phyloP scores from a whole-genome alignment of 495 filamentous ascomycete species.

The Neurospora sp. region DNA sequence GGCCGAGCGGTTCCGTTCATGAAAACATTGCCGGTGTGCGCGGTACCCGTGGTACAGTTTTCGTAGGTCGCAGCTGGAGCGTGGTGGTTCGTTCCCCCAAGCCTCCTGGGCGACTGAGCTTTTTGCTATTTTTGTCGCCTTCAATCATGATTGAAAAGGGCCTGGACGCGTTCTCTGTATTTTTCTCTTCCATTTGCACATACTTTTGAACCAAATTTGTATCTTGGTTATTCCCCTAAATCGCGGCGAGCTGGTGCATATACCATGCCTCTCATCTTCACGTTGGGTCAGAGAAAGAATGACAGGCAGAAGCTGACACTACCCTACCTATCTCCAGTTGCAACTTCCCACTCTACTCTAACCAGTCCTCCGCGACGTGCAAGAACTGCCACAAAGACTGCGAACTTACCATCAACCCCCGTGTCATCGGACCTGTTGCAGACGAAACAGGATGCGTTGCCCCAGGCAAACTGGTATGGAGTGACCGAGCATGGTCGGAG shows the following conservation, averaged over 20 bases:
- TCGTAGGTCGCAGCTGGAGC: background rate
- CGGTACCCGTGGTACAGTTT: background rate
- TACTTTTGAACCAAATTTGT: background rate
- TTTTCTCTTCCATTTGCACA: background rate
- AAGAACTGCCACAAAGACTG: constrained; percentile 40
- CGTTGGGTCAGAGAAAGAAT: background rate
- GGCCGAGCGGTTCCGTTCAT: background rate
- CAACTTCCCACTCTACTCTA: constrained; percentile 45
- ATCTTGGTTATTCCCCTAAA: background rate
- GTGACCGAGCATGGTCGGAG: constrained; percentile 41
- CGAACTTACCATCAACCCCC: constrained; percentile 44
- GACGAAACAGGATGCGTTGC: constrained; percentile 47
- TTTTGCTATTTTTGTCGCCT: background rate
- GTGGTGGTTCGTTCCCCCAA: background rate
- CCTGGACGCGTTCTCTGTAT: background rate
- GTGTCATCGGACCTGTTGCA: constrained; percentile 38
- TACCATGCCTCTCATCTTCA: background rate
- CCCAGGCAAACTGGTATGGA: constrained; percentile 43
- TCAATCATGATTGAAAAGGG: background rate
- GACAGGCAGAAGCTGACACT: background rate
- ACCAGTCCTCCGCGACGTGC: constrained; percentile 35
- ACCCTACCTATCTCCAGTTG: constrained; percentile 30
- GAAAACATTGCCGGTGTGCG: background rate
- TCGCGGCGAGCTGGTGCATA: background rate
- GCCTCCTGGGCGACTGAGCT: background rate